These are phyloP conservation scores for Yamadazyma philogaea DNA, from an alignment of 805 yeast species.

Conservation along the genomic window DNA sequence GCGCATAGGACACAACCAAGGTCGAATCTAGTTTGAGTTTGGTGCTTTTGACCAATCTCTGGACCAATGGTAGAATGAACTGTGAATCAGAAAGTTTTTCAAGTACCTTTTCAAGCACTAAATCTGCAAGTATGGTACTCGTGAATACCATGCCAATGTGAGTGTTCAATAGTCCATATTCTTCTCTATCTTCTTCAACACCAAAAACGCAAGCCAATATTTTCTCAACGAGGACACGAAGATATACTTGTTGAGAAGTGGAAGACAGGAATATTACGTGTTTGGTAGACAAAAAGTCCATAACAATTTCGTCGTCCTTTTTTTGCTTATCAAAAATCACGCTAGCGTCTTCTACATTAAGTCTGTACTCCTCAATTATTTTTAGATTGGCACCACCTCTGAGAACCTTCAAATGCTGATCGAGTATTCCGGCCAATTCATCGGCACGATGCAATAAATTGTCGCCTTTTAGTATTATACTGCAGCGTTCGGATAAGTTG, in stretches of 20 bases:
- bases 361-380: constrained; percentile 13
- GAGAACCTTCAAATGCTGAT: constrained; percentile 21
- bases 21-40: constrained; percentile 7
- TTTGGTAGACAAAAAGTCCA: constrained; percentile 14
- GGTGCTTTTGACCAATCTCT: constrained; percentile 10
- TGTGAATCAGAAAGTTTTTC: constrained; percentile 24
- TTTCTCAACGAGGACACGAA: constrained; percentile 22
- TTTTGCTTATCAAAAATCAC: constrained; percentile 5
- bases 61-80: constrained; percentile 21
- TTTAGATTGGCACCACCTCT: constrained; percentile 13
- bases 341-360: not conserved
- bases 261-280: constrained; percentile 21
- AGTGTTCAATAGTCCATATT: constrained; percentile 18
- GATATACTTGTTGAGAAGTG: constrained; percentile 16
- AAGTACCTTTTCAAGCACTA: constrained; percentile 24
- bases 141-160: constrained; percentile 23
- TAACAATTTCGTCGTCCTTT: constrained; percentile 10
- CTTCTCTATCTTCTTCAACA: constrained; percentile 5
- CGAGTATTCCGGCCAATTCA: constrained; percentile 21
- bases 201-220: constrained; percentile 19
- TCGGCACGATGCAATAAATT: constrained; percentile 21
- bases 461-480: constrained; percentile 10
- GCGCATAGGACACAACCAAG: not conserved
- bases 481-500: constrained; percentile 14
- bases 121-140: constrained; percentile 25